These are phyloP conservation scores for Termitomyces sp. DNA, from an alignment of 768 basidiomycete species.

Conservation along the genomic window DNA sequence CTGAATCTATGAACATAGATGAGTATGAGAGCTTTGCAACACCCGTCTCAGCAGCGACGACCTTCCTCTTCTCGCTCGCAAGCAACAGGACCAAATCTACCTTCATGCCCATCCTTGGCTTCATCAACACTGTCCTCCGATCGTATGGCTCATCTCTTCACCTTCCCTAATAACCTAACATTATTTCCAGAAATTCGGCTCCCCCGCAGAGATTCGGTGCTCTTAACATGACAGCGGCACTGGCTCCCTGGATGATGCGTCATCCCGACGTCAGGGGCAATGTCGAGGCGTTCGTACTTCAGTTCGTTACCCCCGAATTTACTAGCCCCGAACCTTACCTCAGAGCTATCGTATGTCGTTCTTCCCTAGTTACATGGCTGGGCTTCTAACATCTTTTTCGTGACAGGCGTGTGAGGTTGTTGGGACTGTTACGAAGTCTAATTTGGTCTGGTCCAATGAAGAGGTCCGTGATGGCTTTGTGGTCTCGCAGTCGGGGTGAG, in stretches of 20 bases:
- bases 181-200: constrained; percentile 32
- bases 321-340: constrained; percentile 64
- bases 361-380: background rate
- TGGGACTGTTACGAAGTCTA: constrained; percentile 66
- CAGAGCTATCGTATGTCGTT: constrained; percentile 63
- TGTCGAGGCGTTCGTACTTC: constrained; percentile 76
- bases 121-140: constrained; percentile 71
- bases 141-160: constrained; percentile 39
- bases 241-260: constrained; percentile 78
- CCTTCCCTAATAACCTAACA: background rate
- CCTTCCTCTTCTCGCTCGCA: constrained; percentile 76
- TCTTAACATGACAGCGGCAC: constrained; percentile 74
- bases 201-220: constrained; percentile 79
- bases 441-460: constrained; percentile 62
- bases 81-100: constrained; percentile 78
- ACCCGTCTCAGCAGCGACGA: constrained; percentile 74
- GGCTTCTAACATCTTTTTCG: constrained; percentile 2
- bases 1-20: constrained; percentile 38
- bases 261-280: constrained; percentile 75
- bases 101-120: constrained; percentile 75
- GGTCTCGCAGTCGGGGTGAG: background rate
- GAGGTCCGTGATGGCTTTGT: constrained; percentile 40
- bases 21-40: constrained; percentile 79
- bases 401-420: constrained; percentile 76
- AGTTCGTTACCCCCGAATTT: constrained; percentile 75